phyloP scores from a whole-genome alignment of 208 protist genomes.

The Trypanosoma scelopori region DNA sequence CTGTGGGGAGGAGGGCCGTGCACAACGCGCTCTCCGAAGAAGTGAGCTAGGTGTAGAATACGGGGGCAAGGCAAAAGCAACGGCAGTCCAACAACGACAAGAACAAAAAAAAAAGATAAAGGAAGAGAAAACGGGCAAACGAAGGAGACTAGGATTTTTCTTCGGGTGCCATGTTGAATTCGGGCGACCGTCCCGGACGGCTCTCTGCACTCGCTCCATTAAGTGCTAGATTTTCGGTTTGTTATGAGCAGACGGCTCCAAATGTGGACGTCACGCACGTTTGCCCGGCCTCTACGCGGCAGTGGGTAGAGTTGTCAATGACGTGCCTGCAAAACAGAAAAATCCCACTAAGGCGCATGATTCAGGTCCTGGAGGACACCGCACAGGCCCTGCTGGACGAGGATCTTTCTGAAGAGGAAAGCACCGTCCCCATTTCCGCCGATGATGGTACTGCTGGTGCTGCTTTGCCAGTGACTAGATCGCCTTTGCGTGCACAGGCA shows the following conservation, averaged over 20 bases:
- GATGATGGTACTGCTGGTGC: neutral
- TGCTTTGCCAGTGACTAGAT: neutral
- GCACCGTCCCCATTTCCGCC: neutral
- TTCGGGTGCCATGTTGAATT: slow-evolving; percentile 7
- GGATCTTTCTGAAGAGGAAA: slow-evolving; percentile 17
- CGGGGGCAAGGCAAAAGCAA: too few species aligned
- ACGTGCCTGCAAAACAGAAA: slow-evolving; percentile 35
- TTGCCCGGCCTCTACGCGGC: slow-evolving; percentile 26
- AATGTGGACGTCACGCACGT: neutral
- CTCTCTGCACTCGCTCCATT: slow-evolving; percentile 2
- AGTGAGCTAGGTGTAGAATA: too few species aligned
- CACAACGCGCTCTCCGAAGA: too few species aligned
- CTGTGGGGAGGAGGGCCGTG: too few species aligned
- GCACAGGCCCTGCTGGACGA: slow-evolving; percentile 53
- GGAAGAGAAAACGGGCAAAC: slow-evolving; percentile 4
- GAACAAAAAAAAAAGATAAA: neutral
- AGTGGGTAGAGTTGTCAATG: slow-evolving; percentile 45
- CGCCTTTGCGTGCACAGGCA: neutral
- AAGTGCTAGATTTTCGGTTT: neutral
- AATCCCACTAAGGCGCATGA: slow-evolving; percentile 22
- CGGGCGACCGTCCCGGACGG: neutral
- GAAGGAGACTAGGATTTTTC: too few species aligned
- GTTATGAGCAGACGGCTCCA: neutral
- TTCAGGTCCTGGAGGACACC: slow-evolving; percentile 54
- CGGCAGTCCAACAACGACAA: too few species aligned